Evolutionary conservation across 352 stramenopile genomes (phyloP).

Genomic region (Globisporangium radiosum): DNA sequence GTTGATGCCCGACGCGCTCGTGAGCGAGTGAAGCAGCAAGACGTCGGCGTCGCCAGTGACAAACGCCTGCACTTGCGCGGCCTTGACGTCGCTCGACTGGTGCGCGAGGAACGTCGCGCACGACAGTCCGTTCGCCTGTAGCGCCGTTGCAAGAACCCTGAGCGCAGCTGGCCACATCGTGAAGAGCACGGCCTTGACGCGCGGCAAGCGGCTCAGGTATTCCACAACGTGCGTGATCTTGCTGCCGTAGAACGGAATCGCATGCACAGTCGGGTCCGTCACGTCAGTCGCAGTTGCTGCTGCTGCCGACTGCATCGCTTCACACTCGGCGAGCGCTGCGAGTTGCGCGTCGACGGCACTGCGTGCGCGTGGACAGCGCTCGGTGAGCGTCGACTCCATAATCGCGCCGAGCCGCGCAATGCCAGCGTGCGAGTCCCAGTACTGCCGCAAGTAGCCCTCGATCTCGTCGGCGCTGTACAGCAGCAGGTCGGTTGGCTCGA

Average conservation of each 20-base stretch:
- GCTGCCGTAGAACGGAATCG: constrained; percentile 45
- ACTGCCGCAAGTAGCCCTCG: constrained; percentile 60
- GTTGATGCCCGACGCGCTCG: constrained; percentile 81
- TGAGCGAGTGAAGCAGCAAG: constrained; percentile 74
- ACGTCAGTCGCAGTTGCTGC: neutral
- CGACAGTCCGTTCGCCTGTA: constrained; percentile 47
- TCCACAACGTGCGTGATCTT: constrained; percentile 72
- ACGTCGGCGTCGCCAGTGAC: constrained; percentile 54
- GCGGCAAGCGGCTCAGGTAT: constrained; percentile 45
- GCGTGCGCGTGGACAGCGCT: constrained; percentile 46
- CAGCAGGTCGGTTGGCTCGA: constrained; percentile 54
- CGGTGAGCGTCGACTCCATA: constrained; percentile 57
- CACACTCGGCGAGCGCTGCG: constrained; percentile 40
- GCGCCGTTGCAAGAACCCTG: constrained; percentile 49
- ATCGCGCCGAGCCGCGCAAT: constrained; percentile 34
- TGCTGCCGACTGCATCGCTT: constrained; percentile 23
- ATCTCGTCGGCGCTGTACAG: constrained; percentile 58
- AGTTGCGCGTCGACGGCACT: constrained; percentile 45
- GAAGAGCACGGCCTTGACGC: constrained; percentile 75
- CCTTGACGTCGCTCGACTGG: constrained; percentile 75
- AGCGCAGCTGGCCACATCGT: constrained; percentile 75
- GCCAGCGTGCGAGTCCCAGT: constrained; percentile 31
- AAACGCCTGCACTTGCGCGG: constrained; percentile 59
- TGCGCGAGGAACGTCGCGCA: constrained; percentile 70
- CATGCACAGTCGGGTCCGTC: neutral